These are phyloP conservation scores for Noccaea caerulescens DNA, from an alignment of 345 rosid species.

Conservation along the genomic window DNA sequence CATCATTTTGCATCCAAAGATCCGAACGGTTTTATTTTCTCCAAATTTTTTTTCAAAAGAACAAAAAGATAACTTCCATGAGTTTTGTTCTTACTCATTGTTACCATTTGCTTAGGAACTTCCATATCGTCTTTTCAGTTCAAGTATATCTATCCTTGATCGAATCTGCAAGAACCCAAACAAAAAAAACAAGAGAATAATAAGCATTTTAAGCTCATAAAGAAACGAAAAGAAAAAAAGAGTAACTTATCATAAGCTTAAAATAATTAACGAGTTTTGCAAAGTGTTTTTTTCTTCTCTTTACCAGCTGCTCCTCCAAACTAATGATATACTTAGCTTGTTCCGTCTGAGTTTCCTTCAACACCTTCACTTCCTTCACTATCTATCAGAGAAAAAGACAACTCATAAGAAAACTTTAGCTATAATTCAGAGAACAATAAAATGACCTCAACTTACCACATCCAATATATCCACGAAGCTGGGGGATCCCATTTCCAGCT, in stretches of 20 bases:
- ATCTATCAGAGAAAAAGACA: constrained; percentile 42
- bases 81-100: constrained; percentile 1
- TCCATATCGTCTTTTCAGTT: constrained; percentile 41
- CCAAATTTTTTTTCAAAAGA: background rate
- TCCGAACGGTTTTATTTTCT: background rate
- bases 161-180: constrained; percentile 48
- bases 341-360: constrained; percentile 48
- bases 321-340: constrained; percentile 47
- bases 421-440: background rate
- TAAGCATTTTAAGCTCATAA: background rate
- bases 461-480: constrained; percentile 33
- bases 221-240: background rate
- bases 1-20: constrained; percentile 11
- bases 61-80: background rate
- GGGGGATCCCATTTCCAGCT: constrained; percentile 33
- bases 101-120: constrained; percentile 29
- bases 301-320: constrained; percentile 64
- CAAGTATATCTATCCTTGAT: constrained; percentile 50
- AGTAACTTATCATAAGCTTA: background rate
- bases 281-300: background rate
- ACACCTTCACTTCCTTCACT: constrained; percentile 44
- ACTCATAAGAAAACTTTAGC: background rate
- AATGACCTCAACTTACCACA: constrained; percentile 43
- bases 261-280: background rate
- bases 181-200: background rate